These are phyloP conservation scores for Erodium maritimum DNA, from an alignment of 345 rosid genomes.

Conservation along the genomic window DNA sequence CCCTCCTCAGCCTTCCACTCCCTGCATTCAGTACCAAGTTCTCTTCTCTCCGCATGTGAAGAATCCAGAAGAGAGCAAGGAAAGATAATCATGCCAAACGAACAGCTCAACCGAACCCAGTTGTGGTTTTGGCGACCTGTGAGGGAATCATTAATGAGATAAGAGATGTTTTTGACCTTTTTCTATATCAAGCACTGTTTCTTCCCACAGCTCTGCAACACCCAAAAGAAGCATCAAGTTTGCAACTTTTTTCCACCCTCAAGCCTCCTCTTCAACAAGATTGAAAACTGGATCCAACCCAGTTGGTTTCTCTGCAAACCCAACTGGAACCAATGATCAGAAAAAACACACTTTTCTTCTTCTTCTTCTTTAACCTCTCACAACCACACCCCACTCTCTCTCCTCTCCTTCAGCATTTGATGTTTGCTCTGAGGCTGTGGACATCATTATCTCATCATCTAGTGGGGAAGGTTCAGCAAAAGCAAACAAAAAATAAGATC, in stretches of 20 bases:
- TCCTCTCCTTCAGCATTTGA: slow-evolving; percentile 26
- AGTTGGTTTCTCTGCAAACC: slow-evolving; percentile 30
- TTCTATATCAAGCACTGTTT: slow-evolving; percentile 10
- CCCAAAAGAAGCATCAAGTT: slow-evolving; percentile 23
- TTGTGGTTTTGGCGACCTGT: slow-evolving; percentile 22
- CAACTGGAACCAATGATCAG: slow-evolving; percentile 52
- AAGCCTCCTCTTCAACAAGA: slow-evolving; percentile 2
- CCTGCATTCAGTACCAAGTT: slow-evolving; percentile 13
- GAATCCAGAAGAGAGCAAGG: slow-evolving; percentile 10
- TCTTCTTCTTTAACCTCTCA: neutral
- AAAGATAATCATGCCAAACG: slow-evolving; percentile 33
- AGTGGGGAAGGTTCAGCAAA: slow-evolving; percentile 34
- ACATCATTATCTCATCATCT: slow-evolving; percentile 82
- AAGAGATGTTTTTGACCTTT: slow-evolving; percentile 23
- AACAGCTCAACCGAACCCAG: slow-evolving; percentile 33
- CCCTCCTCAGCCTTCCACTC: slow-evolving; percentile 15
- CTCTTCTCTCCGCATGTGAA: slow-evolving; percentile 4
- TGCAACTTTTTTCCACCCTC: slow-evolving; percentile 18
- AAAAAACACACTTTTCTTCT: slow-evolving; percentile 8
- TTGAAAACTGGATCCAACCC: slow-evolving; percentile 20
- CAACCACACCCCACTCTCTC: slow-evolving; percentile 9
- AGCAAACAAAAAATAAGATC: slow-evolving; percentile 21
- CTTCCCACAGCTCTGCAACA: slow-evolving; percentile 17
- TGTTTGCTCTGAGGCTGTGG: slow-evolving; percentile 20
- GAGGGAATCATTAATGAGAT: slow-evolving; percentile 45